Conservation (phyloP, 225 moss, liverwort and hornwort species). For the Polytrichum formosum region DNA sequence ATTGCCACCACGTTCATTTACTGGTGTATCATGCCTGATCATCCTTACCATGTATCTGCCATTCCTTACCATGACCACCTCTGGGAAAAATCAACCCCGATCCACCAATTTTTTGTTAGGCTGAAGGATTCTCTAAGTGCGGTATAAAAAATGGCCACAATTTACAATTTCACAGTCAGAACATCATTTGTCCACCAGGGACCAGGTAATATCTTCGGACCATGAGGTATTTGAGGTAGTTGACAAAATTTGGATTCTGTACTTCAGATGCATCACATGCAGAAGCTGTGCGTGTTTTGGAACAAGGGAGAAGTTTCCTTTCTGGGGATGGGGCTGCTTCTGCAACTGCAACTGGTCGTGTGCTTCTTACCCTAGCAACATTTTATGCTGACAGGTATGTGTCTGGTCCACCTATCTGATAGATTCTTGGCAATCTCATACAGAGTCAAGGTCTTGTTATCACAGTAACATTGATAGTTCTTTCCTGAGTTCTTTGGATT, state of each 20-base stretch:
- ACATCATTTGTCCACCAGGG: no score
- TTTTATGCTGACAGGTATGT: constrained; percentile 70
- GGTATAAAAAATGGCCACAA: no score
- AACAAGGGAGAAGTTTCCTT: constrained; percentile 72
- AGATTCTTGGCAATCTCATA: neutral
- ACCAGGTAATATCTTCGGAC: no score
- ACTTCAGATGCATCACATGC: constrained; percentile 44
- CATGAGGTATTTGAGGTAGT: no score
- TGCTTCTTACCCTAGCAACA: constrained; percentile 72
- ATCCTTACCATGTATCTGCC: neutral
- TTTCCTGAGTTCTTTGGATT: no score
- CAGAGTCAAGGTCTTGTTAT: no score
- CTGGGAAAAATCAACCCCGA: neutral
- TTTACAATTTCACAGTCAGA: no score
- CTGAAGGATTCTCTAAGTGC: no score
- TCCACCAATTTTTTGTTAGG: no score
- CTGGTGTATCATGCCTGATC: no score
- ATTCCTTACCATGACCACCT: neutral
- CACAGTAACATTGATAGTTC: no score
- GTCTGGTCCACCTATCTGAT: neutral
- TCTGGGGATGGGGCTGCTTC: constrained; percentile 62
- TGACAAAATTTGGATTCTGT: neutral
- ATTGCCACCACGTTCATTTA: no score
- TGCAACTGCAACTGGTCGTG: constrained; percentile 68
- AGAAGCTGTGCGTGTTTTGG: constrained; percentile 82